Evolutionary conservation across 176 grass and related monocot species (phyloP).

Genomic region (Leersia perrieri): DNA sequence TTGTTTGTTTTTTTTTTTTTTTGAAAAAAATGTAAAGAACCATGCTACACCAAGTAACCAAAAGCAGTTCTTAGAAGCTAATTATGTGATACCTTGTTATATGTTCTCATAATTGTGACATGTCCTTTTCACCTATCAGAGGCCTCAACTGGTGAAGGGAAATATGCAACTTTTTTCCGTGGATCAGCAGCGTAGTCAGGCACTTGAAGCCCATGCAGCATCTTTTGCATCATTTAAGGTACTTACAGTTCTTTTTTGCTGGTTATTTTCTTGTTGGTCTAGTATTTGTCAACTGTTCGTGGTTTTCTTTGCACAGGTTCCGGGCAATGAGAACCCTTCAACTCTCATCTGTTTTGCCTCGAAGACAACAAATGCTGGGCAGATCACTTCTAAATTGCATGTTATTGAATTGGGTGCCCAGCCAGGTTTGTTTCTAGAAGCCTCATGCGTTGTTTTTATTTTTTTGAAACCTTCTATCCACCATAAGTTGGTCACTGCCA

Average conservation of each 20-base stretch:
- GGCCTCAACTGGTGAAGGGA: conserved; percentile 93
- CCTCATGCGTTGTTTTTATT: background rate
- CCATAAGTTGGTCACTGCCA: background rate
- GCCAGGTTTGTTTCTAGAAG: conserved; percentile 55
- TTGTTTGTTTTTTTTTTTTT: too few relatives aligned
- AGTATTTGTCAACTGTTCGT: background rate
- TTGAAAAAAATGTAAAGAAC: too few relatives aligned
- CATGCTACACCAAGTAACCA: background rate
- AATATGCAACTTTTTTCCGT: conserved; percentile 99
- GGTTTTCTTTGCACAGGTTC: conserved; percentile 45
- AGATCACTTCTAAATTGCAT: conserved; percentile 90
- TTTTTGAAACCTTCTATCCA: conserved; percentile 16
- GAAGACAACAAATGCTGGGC: conserved; percentile 83
- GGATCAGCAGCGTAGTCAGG: conserved; percentile 97
- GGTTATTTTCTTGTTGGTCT: conserved; percentile 12
- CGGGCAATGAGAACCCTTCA: conserved; percentile 91
- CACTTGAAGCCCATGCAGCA: conserved; percentile 97
- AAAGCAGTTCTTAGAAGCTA: background rate
- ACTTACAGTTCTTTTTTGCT: conserved; percentile 8
- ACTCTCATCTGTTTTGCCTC: conserved; percentile 92
- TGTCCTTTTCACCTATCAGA: conserved; percentile 47
- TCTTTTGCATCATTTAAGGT: conserved; percentile 95
- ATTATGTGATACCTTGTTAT: background rate
- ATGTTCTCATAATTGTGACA: background rate
- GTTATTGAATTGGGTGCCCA: conserved; percentile 93